Evolutionary conservation across 2,329 filamentous ascomycete genomes (phyloP).

Genomic region (Alternaria sp.): DNA sequence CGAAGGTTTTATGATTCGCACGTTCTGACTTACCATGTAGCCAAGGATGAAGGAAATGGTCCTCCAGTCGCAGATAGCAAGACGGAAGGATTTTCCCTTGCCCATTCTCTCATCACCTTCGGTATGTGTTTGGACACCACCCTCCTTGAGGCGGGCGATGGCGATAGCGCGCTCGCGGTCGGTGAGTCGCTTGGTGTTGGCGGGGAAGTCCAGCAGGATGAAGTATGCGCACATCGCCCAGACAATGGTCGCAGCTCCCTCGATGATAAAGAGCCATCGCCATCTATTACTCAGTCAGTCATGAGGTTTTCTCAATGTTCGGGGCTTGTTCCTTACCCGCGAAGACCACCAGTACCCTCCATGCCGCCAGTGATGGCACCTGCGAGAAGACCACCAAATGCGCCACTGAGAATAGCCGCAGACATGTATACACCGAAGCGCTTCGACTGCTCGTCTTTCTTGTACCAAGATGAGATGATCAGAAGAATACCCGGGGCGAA

Average conservation of each 20-base stretch:
- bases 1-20: constrained; percentile 17
- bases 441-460: constrained; percentile 63
- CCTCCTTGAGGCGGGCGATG: constrained; percentile 53
- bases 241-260: constrained; percentile 51
- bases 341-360: constrained; percentile 54
- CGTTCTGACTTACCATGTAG: constrained; percentile 52
- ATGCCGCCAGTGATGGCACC: constrained; percentile 57
- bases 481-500: constrained; percentile 63
- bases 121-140: constrained; percentile 47
- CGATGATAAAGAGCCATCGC: constrained; percentile 59
- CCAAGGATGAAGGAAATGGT: constrained; percentile 58
- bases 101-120: constrained; percentile 41
- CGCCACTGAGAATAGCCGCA: constrained; percentile 63
- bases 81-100: constrained; percentile 48
- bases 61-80: constrained; percentile 54
- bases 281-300: constrained; percentile 39
- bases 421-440: constrained; percentile 65
- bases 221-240: constrained; percentile 53
- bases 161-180: constrained; percentile 53
- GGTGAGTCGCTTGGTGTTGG: constrained; percentile 53
- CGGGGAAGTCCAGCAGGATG: constrained; percentile 59
- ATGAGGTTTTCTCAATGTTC: not conserved
- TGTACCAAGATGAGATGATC: constrained; percentile 55
- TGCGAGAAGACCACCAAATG: constrained; percentile 50
- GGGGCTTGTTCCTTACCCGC: constrained; percentile 24